Conservation (phyloP, 495 filamentous ascomycete species). For the Penicillium steckii region DNA sequence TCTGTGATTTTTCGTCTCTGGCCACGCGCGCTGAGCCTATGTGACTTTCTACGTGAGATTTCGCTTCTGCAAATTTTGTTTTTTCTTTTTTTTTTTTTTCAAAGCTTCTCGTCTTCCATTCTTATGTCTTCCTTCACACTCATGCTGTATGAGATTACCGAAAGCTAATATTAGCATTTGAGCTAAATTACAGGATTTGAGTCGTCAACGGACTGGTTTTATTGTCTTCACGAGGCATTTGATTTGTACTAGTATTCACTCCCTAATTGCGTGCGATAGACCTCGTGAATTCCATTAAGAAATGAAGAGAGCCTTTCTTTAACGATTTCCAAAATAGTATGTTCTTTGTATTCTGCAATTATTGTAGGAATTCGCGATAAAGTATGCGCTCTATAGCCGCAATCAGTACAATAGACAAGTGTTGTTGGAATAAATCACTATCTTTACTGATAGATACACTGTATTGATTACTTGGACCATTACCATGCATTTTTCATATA, state of each 20-base stretch:
- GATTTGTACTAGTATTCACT: conserved; percentile 17
- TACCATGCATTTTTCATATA: too few species aligned
- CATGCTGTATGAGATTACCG: background rate
- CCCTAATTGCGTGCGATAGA: conserved; percentile 13
- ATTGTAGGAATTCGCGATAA: too few species aligned
- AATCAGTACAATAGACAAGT: too few species aligned
- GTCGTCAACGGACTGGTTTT: conserved; percentile 7
- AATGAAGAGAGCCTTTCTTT: too few species aligned
- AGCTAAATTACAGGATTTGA: background rate
- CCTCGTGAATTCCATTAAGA: conserved; percentile 1
- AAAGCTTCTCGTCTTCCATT: too few species aligned
- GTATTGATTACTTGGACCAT: too few species aligned
- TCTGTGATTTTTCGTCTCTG: background rate
- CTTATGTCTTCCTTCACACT: conserved; percentile 1
- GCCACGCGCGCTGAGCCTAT: background rate
- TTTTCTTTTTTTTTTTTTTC: background rate
- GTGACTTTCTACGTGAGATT: background rate
- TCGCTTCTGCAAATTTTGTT: background rate
- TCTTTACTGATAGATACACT: too few species aligned
- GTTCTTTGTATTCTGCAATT: too few species aligned
- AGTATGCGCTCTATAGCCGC: background rate
- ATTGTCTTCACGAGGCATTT: conserved; percentile 8
- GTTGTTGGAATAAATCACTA: too few species aligned
- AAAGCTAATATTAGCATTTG: background rate
- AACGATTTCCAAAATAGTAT: background rate